Evolutionary conservation across 208 protist species (phyloP).

Genomic region (Angomonas ambiguus): DNA sequence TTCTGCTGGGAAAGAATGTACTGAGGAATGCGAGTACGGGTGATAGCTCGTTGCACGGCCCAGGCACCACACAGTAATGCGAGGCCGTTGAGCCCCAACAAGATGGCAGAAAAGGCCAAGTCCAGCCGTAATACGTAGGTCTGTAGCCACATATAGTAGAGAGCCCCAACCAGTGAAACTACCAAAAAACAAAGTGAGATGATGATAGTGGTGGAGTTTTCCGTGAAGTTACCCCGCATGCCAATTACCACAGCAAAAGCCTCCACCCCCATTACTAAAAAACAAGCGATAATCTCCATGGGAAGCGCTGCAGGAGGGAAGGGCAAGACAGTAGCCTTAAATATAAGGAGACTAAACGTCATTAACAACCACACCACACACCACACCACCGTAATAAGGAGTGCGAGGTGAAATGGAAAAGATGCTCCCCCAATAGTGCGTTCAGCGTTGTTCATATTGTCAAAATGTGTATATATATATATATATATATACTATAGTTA

Average conservation of each 20-base stretch:
- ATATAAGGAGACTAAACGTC: constrained; percentile 46
- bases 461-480: not conserved
- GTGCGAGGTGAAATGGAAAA: constrained; percentile 39
- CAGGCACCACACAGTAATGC: constrained; percentile 22
- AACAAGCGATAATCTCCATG: constrained; percentile 41
- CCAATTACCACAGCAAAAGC: constrained; percentile 25
- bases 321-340: constrained; percentile 34
- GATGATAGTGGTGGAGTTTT: constrained; percentile 19
- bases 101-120: constrained; percentile 42
- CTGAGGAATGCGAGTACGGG: not conserved
- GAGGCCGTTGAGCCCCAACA: constrained; percentile 37
- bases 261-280: constrained; percentile 37
- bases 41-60: constrained; percentile 13
- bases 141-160: constrained; percentile 75
- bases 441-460: constrained; percentile 15
- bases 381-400: constrained; percentile 27
- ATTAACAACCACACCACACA: constrained; percentile 37
- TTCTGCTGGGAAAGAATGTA: not conserved
- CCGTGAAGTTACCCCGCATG: constrained; percentile 47
- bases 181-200: constrained; percentile 30
- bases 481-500: not conserved
- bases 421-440: constrained; percentile 26
- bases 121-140: constrained; percentile 67
- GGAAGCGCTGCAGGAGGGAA: constrained; percentile 47
- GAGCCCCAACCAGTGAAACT: constrained; percentile 26